A percentile compares a stretch with the other conserved stretches of the same genome.
Evolutionary conservation across 2,329 filamentous ascomycete species (phyloP).

Genomic region (Pestalotiopsis sp.): DNA sequence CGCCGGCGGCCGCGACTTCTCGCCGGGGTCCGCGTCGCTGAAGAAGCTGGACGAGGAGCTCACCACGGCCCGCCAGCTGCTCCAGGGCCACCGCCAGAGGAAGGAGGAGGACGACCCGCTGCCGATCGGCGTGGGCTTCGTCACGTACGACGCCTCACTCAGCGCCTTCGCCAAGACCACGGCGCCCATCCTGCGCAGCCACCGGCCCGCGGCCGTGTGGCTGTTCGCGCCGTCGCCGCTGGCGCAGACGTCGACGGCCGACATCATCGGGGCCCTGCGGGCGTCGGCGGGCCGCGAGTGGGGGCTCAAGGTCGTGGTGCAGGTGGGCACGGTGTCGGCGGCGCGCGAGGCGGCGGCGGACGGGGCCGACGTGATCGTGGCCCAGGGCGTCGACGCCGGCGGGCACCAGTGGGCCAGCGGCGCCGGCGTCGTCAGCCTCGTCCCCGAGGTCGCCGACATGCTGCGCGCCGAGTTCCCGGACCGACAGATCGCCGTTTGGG

Average conservation of each 20-base stretch:
- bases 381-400: slow-evolving; percentile 56
- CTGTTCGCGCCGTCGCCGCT: slow-evolving; percentile 61
- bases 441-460: slow-evolving; percentile 51
- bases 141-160: slow-evolving; percentile 52
- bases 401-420: slow-evolving; percentile 51
- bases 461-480: slow-evolving; percentile 29
- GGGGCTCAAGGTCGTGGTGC: slow-evolving; percentile 50
- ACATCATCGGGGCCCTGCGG: slow-evolving; percentile 19
- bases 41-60: slow-evolving; percentile 35
- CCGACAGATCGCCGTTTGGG: slow-evolving; percentile 38
- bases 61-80: slow-evolving; percentile 23
- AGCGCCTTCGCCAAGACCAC: slow-evolving; percentile 43
- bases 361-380: slow-evolving; percentile 50
- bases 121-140: slow-evolving; percentile 64
- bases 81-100: slow-evolving; percentile 21
- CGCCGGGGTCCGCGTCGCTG: slow-evolving; percentile 29
- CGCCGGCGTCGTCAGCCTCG: slow-evolving; percentile 46
- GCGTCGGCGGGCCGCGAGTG: slow-evolving; percentile 11
- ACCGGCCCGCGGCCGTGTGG: slow-evolving; percentile 65
- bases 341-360: slow-evolving; percentile 39
- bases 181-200: slow-evolving; percentile 52
- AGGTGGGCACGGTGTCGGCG: slow-evolving; percentile 51
- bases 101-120: slow-evolving; percentile 28
- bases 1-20: slow-evolving; percentile 35
- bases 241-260: slow-evolving; percentile 19